Evolutionary conservation across 2,329 filamentous ascomycete genomes (phyloP), one percentile per base, ranked within the genome.

Genomic region (Thelonectria rubi): DNA sequence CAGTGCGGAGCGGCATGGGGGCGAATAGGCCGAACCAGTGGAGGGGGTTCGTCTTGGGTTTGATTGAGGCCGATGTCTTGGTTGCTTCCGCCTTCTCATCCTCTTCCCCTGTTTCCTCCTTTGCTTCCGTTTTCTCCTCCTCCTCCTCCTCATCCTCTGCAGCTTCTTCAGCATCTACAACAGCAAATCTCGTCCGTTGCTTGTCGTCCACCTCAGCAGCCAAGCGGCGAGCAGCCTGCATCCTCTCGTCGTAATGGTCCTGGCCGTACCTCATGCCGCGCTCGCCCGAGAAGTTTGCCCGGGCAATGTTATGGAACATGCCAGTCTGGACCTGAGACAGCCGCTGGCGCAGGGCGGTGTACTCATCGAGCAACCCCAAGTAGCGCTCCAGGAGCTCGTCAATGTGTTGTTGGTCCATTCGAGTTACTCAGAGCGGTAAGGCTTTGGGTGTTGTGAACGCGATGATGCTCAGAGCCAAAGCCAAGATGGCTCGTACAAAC

Each of bases 251-350:
- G 73, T 91, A 94, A 71, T 86, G 84, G 69, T 92, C 88, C 65
- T 81, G 83, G 3, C 90, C 91, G 73, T 90, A 93, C 43, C 86
- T 81, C 63, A 86, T 74, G 32, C 88, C 85, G 12, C 85, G 80
- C 72, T 86, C 82, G n/a, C 86, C 86, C 26, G 85, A 80, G 76
- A 92, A 93, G 77, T 93, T 93, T 63, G 91, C 91, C 59, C 91
- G 85, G n/a, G 91, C 89, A 42, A 94, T 81, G 65, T 80, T 78
- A 58, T 85, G 83, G 71, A 82, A 86, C 65, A 91, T 82, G 53
- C 78, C 77, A 18, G 83, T 78, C 65, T 92, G 84, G 18, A 85
- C 77, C 12, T 74, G 72, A 45, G 80, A 79, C 39, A 93, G 81
- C 45, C 82, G 74, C 24, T 78, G 72, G 61, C 86, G 86, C 3